phyloP scores from a whole-genome alignment of 176 grass and related monocot species.

The Neostapfia colusana region DNA sequence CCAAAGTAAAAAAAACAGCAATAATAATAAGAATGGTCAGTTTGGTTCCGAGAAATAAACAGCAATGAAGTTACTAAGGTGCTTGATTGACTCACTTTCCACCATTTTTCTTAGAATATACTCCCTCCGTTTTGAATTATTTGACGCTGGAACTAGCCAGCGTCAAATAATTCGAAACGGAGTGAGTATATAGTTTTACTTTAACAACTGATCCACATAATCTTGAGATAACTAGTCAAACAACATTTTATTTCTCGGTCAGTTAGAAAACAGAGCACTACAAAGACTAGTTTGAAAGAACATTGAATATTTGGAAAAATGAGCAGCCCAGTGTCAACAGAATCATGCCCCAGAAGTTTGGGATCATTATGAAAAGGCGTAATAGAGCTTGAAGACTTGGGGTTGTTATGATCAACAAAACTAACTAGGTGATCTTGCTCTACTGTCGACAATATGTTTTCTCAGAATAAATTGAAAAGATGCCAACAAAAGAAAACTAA shows the following conservation, averaged over 20 bases:
- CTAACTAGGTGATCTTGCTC: neutral
- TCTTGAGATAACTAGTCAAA: neutral
- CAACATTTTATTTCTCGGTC: neutral
- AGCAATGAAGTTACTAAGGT: neutral
- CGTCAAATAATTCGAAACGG: no score
- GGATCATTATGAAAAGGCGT: neutral
- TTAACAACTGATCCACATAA: neutral
- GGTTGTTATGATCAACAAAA: constrained; percentile 6
- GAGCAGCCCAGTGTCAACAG: neutral
- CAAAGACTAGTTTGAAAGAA: constrained; percentile 13
- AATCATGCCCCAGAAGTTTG: neutral
- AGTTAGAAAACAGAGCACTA: neutral
- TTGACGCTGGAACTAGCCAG: no score
- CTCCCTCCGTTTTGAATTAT: no score
- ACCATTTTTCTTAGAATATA: neutral
- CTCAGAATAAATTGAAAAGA: constrained; percentile 27
- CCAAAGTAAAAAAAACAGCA: neutral
- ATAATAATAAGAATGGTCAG: neutral
- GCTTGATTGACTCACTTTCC: neutral
- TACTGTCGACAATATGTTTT: constrained; percentile 22
- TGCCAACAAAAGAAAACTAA: constrained; percentile 38
- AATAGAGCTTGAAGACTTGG: neutral
- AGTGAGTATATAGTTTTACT: neutral
- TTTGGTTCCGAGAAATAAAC: neutral
- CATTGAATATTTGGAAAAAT: neutral